Base-by-base conservation (phyloP, 2,329 filamentous ascomycete genomes). In the Fusarium sp. region DNA sequence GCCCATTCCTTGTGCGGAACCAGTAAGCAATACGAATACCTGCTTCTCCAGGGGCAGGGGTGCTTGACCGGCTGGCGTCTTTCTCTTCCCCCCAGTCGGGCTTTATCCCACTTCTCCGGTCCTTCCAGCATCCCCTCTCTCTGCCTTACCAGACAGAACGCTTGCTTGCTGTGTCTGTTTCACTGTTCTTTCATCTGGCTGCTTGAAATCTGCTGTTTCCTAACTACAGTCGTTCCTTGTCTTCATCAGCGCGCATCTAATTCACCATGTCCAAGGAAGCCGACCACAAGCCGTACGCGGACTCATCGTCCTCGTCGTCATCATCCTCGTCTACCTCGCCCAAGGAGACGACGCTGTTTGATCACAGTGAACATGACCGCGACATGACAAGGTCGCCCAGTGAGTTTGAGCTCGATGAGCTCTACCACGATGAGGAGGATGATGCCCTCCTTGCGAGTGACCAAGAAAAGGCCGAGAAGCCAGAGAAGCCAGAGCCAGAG, bases 211-310 rank as follows among this genome's bases (percentile, higher is more conserved):
- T 52, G 47, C 52, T 36, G 52, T 57, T 36, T 20, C n/a, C 33
- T 57, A 57, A 36, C 52, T 57, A 57, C 52, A 57, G 52, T 57
- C 52, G 20, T 57, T 57, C 52, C 29, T 57, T 57, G 47, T 57
- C 29, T 25, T 57, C 31, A 35, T 18, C 52, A 57, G 31, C 31
- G 52, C 52, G 4, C 52, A 57, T 25, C 31, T 35, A 33, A 20
- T 25, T 57, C 52, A 57, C n/a, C 31, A 57, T 57, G 52, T 36
- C 52, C 52, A 33, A 57, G 25, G 52, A 57, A 57, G 29, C 29
- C 29, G n/a, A 20, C 29, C 52, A 57, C 29, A 57, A 57, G 52
- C 52, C 52, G 31, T 57, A 57, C 20, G 52, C 52, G n/a, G 52
- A 57, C 29, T 25, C 52, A 14, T 35, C 31, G 31, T 57, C 52